Evolutionary conservation across 2,329 filamentous ascomycete genomes (phyloP).

Genomic region (Alternaria burnsii): DNA sequence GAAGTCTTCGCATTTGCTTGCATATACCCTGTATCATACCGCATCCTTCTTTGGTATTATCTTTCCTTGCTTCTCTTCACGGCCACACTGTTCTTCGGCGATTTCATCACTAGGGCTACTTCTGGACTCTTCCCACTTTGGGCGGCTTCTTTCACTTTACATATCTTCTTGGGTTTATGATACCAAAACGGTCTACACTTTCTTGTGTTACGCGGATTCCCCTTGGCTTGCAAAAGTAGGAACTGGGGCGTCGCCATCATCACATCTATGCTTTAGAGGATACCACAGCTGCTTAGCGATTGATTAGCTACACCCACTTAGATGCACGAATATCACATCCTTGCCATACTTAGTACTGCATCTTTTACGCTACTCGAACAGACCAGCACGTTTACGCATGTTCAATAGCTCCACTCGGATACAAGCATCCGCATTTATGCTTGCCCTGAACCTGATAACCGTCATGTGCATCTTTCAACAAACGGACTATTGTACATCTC

Average conservation of each 20-base stretch:
- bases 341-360: constrained; percentile 13
- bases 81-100: constrained; percentile 23
- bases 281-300: constrained; percentile 29
- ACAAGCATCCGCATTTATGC: background rate
- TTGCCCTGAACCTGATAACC: background rate
- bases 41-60: constrained; percentile 23
- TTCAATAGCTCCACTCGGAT: background rate
- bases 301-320: constrained; percentile 26
- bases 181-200: constrained; percentile 28
- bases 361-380: constrained; percentile 4
- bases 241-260: constrained; percentile 21
- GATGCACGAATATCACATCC: constrained; percentile 32
- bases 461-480: constrained; percentile 2
- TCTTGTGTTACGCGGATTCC: constrained; percentile 14
- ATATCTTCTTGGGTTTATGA: constrained; percentile 25
- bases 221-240: constrained; percentile 29
- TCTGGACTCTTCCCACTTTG: constrained; percentile 15
- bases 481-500: background rate
- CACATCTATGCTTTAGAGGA: constrained; percentile 26
- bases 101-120: constrained; percentile 17
- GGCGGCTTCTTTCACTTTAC: constrained; percentile 14
- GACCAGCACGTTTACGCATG: background rate
- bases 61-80: constrained; percentile 22
- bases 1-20: constrained; percentile 17
- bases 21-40: constrained; percentile 34